Evolutionary conservation across 2,329 filamentous ascomycete genomes (phyloP).

Genomic region (Fulvia fulva): DNA sequence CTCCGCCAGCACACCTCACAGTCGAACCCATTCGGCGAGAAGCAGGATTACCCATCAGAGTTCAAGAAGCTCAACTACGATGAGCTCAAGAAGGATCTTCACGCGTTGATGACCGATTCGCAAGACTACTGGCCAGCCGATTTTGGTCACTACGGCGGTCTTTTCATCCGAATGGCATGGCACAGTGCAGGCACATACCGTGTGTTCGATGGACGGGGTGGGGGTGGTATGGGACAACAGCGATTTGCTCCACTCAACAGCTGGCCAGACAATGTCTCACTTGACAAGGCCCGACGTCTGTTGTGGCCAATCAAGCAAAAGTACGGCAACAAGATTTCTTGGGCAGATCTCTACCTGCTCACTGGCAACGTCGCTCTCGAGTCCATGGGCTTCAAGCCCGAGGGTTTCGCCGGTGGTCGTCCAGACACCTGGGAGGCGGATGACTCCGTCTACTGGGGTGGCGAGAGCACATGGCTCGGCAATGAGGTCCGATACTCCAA

Average conservation of each 20-base stretch:
- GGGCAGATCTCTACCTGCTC: constrained; percentile 69
- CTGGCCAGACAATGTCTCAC: constrained; percentile 74
- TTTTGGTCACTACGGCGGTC: constrained; percentile 74
- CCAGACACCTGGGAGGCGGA: constrained; percentile 71
- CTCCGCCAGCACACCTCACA: constrained; percentile 65
- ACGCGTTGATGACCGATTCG: constrained; percentile 70
- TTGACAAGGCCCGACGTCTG: constrained; percentile 76
- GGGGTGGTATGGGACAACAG: constrained; percentile 68
- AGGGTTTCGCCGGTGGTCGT: constrained; percentile 71
- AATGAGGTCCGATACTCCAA: constrained; percentile 66
- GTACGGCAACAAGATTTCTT: constrained; percentile 78
- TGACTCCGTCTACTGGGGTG: constrained; percentile 73
- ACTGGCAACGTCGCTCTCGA: constrained; percentile 74
- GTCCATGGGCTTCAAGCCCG: constrained; percentile 69
- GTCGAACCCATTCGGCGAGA: constrained; percentile 59
- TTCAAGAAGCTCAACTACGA: constrained; percentile 70
- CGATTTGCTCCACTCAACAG: constrained; percentile 76
- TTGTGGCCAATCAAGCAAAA: constrained; percentile 82
- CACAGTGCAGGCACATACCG: constrained; percentile 77
- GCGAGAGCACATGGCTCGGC: constrained; percentile 69
- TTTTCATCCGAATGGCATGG: constrained; percentile 79
- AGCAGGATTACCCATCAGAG: constrained; percentile 67
- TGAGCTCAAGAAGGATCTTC: constrained; percentile 69
- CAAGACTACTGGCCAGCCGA: constrained; percentile 81
- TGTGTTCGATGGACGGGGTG: constrained; percentile 69